Evolutionary conservation across 2,329 filamentous ascomycete genomes (phyloP).

Genomic region (Sporothrix humicola): DNA sequence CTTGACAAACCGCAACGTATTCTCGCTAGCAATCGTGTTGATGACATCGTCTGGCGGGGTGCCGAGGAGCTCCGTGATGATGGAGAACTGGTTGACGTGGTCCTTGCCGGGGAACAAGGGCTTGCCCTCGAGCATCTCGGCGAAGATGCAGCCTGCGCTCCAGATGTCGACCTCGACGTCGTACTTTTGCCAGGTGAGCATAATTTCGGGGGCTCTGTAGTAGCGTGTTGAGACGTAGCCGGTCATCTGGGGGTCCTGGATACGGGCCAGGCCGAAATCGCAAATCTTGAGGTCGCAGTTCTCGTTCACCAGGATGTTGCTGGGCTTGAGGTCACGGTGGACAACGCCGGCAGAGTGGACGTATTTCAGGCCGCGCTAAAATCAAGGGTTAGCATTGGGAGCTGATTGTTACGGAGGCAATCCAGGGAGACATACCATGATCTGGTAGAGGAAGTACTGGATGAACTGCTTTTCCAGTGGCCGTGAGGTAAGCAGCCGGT

Average conservation of each 20-base stretch:
- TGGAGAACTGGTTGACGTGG: constrained; percentile 99
- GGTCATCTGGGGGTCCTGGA: constrained; percentile 99
- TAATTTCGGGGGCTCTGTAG: constrained; percentile 98
- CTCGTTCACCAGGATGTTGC: constrained; percentile 99
- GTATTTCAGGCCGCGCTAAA: constrained; percentile 93
- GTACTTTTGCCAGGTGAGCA: constrained; percentile 99
- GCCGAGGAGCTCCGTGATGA: constrained; percentile 96
- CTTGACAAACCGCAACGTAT: constrained; percentile 96
- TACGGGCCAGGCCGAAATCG: constrained; percentile 95
- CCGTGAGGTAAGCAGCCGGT: constrained; percentile 90
- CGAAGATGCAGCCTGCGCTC: constrained; percentile 98
- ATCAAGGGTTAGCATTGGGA: constrained; percentile 33
- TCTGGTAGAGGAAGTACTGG: constrained; percentile 99
- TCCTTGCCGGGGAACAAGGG: constrained; percentile 98
- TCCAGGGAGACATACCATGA: constrained; percentile 69
- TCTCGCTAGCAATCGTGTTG: constrained; percentile 97
- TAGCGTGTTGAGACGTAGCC: constrained; percentile 98
- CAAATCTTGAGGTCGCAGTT: constrained; percentile 99
- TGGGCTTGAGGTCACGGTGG: constrained; percentile 95
- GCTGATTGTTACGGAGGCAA: background rate
- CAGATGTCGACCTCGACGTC: constrained; percentile 99
- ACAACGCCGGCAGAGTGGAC: constrained; percentile 98
- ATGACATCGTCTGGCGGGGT: constrained; percentile 98
- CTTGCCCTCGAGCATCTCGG: constrained; percentile 98
- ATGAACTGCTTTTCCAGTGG: constrained; percentile 99